Evolutionary conservation across 1,284 basidiomycete genomes (phyloP).

Genomic region (Peniophora sp.): DNA sequence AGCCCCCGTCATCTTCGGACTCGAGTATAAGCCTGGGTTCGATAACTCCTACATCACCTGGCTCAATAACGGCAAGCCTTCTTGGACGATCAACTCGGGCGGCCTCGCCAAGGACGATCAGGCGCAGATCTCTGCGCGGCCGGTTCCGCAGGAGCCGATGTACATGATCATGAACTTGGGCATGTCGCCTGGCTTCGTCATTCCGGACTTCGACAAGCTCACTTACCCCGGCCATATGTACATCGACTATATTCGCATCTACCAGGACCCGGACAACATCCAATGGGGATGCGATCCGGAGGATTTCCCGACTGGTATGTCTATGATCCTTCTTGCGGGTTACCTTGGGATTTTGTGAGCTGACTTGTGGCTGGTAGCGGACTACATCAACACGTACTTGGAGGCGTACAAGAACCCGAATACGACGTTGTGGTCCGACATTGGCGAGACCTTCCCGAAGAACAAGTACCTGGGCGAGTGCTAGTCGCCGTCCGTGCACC

Average conservation of each 20-base stretch:
- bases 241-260: slow-evolving; percentile 82
- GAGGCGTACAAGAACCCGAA: slow-evolving; percentile 1
- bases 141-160: slow-evolving; percentile 82
- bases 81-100: slow-evolving; percentile 71
- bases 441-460: background rate
- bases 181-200: slow-evolving; percentile 73
- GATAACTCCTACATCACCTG: slow-evolving; percentile 66
- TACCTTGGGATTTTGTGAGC: slow-evolving; percentile 27
- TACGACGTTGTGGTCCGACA: background rate
- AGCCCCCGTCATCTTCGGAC: slow-evolving; percentile 51
- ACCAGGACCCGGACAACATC: slow-evolving; percentile 58
- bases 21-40: slow-evolving; percentile 48
- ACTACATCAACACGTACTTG: slow-evolving; percentile 9
- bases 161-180: slow-evolving; percentile 80
- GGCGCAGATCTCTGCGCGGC: slow-evolving; percentile 65
- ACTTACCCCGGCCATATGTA: slow-evolving; percentile 65
- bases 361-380: background rate
- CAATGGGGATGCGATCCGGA: background rate
- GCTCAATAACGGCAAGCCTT: slow-evolving; percentile 55
- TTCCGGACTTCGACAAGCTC: slow-evolving; percentile 58
- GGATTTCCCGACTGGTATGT: slow-evolving; percentile 1
- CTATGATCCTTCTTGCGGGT: slow-evolving; percentile 14
- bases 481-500: slow-evolving; percentile 3
- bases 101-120: slow-evolving; percentile 63
- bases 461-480: background rate